phyloP scores from a whole-genome alignment of 768 basidiomycete species.

The Suillus clintonianus region DNA sequence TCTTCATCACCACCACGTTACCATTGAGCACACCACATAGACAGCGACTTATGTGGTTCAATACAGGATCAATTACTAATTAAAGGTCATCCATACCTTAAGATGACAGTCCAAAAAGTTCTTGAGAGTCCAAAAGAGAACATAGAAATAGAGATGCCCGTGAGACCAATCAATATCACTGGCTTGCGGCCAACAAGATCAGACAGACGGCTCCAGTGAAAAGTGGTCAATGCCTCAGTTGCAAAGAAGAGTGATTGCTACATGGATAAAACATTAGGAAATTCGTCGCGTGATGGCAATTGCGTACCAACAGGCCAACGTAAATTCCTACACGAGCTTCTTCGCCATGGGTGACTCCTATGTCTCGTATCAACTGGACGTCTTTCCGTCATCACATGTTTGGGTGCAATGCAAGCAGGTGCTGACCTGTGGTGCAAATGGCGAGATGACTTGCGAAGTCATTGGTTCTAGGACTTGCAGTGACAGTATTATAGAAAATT shows the following conservation, averaged over 20 bases:
- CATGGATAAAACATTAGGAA: slow-evolving; percentile 16
- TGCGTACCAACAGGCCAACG: slow-evolving; percentile 40
- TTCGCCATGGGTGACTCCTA: slow-evolving; percentile 38
- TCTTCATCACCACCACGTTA: slow-evolving; percentile 46
- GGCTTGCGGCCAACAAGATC: slow-evolving; percentile 45
- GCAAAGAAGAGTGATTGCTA: slow-evolving; percentile 48
- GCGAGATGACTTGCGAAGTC: slow-evolving; percentile 69
- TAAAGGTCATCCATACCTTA: slow-evolving; percentile 27
- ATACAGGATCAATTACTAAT: neutral
- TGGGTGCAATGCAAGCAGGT: slow-evolving; percentile 4
- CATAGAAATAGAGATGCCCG: slow-evolving; percentile 43
- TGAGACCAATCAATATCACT: slow-evolving; percentile 40
- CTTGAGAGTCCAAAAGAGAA: slow-evolving; percentile 42
- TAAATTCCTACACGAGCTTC: slow-evolving; percentile 44
- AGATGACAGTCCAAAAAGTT: slow-evolving; percentile 38
- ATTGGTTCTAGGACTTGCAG: slow-evolving; percentile 73
- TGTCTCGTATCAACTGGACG: slow-evolving; percentile 9
- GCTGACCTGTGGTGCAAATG: slow-evolving; percentile 64
- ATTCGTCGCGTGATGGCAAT: neutral
- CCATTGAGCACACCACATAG: slow-evolving; percentile 49
- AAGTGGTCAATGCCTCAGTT: slow-evolving; percentile 42
- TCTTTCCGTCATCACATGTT: neutral
- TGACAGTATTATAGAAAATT: slow-evolving; percentile 63
- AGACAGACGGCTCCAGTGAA: slow-evolving; percentile 46
- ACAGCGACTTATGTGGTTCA: slow-evolving; percentile 30